These are phyloP conservation scores for cucumber (Cucumis sativus) DNA, from an alignment of 306 rosid genomes.

Conservation along the genomic window DNA sequence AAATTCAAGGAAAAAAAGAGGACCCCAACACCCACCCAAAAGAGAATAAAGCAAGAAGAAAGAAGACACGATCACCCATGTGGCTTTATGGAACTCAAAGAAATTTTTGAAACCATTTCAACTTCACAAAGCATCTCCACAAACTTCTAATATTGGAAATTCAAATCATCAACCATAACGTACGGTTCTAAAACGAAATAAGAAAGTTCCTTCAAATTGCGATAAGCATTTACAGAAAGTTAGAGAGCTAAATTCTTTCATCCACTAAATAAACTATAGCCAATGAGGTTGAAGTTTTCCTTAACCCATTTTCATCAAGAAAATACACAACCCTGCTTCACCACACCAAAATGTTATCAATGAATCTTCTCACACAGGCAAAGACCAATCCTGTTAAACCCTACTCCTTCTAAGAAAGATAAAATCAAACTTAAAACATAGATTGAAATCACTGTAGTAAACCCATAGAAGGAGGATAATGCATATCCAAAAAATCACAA, in stretches of 20 bases:
- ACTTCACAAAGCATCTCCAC: background rate
- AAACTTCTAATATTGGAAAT: background rate
- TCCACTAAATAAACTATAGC: background rate
- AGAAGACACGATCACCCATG: background rate
- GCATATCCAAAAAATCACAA: background rate
- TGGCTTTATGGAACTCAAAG: background rate
- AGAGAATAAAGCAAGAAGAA: background rate
- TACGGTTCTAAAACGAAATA: background rate
- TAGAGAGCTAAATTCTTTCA: background rate
- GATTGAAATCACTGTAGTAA: background rate
- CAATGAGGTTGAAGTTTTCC: background rate
- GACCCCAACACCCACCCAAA: background rate
- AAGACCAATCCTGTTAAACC: background rate
- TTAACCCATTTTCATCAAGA: background rate
- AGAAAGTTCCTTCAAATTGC: background rate
- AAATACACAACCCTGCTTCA: background rate
- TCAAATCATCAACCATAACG: background rate
- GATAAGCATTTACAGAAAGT: background rate
- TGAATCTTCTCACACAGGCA: background rate
- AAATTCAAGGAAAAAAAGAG: background rate
- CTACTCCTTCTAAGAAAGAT: background rate
- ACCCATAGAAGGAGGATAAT: background rate
- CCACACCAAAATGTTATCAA: background rate
- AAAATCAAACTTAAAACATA: background rate
- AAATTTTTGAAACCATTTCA: background rate